Evolutionary conservation across 2,329 filamentous ascomycete species (phyloP).

Genomic region (Hymenoscyphus salicellus): DNA sequence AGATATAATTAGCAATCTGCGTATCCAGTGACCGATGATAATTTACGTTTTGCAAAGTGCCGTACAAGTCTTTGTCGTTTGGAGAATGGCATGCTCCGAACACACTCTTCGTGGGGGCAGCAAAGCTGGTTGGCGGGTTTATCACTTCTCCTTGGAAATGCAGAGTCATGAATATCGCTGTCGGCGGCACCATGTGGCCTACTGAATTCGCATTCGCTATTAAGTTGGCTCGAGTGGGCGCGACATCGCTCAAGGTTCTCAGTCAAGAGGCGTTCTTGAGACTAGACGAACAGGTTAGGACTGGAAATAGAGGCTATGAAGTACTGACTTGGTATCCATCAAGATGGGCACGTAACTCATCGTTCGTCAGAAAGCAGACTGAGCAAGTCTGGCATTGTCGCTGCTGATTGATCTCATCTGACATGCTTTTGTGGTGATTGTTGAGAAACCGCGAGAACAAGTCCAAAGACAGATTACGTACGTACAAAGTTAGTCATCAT

Average conservation of each 20-base stretch:
- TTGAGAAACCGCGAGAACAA: too few relatives aligned
- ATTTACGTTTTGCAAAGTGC: constrained; percentile 1
- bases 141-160: background rate
- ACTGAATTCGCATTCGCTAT: background rate
- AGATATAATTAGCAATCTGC: background rate
- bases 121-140: background rate
- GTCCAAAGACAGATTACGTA: too few relatives aligned
- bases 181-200: background rate
- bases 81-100: background rate
- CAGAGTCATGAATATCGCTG: background rate
- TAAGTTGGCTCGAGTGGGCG: background rate
- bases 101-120: background rate
- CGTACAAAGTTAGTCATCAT: too few relatives aligned
- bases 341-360: background rate
- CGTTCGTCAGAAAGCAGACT: background rate
- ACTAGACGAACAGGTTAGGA: background rate
- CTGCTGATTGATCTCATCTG: background rate
- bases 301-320: background rate
- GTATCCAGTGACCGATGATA: background rate
- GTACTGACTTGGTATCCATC: background rate
- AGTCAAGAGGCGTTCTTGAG: background rate
- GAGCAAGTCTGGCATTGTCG: constrained; percentile 1
- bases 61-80: background rate
- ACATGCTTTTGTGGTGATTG: background rate
- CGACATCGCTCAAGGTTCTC: background rate